phyloP scores from a whole-genome alignment of 1,284 basidiomycete species.

The Microbotryum scabiosae region DNA sequence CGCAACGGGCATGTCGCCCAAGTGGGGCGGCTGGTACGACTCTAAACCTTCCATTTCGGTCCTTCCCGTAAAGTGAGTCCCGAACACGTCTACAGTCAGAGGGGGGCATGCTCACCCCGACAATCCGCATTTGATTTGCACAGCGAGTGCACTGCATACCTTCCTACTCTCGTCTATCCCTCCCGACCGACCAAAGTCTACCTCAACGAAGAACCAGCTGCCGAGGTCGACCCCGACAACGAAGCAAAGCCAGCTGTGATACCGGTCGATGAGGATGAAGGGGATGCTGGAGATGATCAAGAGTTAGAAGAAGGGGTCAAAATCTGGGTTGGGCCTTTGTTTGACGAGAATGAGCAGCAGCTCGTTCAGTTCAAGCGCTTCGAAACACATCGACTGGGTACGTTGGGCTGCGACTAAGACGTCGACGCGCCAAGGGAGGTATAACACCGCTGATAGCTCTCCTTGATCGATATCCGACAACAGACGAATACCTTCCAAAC shows the following conservation, averaged over 20 bases:
- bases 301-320: slow-evolving; percentile 49
- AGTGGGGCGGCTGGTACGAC: slow-evolving; percentile 32
- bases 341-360: slow-evolving; percentile 44
- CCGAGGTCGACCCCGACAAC: not conserved
- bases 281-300: slow-evolving; percentile 48
- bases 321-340: slow-evolving; percentile 56
- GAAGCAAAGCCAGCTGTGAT: not conserved
- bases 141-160: slow-evolving; percentile 13
- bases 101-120: slow-evolving; percentile 40
- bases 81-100: slow-evolving; percentile 44
- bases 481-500: slow-evolving; percentile 32
- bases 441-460: slow-evolving; percentile 1
- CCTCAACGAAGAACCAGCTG: not conserved
- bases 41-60: not conserved
- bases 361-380: slow-evolving; percentile 51
- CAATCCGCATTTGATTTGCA: not conserved
- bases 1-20: slow-evolving; percentile 40
- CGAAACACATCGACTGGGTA: slow-evolving; percentile 52
- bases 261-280: slow-evolving; percentile 14
- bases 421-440: slow-evolving; percentile 3
- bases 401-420: slow-evolving; percentile 30
- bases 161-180: slow-evolving; percentile 14
- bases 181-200: slow-evolving; percentile 7
- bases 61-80: slow-evolving; percentile 46
- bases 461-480: too few species aligned